These are phyloP conservation scores for Cadophora gregata DNA, from an alignment of 2,329 filamentous ascomycete species.

Conservation along the genomic window DNA sequence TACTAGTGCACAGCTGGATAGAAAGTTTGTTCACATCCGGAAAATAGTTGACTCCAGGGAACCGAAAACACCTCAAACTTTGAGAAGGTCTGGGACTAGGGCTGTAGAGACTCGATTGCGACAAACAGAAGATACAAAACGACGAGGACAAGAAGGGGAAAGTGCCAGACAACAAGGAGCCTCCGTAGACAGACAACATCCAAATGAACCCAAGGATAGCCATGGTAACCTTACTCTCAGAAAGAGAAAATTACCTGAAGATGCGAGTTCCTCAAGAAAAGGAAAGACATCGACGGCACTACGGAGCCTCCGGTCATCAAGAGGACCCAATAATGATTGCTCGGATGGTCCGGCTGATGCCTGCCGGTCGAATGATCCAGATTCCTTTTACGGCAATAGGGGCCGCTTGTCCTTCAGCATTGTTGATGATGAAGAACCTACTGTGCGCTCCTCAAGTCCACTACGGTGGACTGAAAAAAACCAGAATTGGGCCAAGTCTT, in stretches of 20 bases:
- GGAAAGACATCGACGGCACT: not conserved
- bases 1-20: not conserved
- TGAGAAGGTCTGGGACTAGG: not conserved
- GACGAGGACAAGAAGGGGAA: not conserved
- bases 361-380: not conserved
- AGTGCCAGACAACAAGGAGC: not conserved
- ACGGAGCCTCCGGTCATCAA: not conserved
- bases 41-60: not conserved
- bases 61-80: not conserved
- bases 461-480: not conserved
- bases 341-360: not conserved
- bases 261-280: not conserved
- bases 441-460: not conserved
- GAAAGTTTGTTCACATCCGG: not conserved
- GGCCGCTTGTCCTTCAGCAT: not conserved
- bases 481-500: constrained; percentile 2
- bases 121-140: not conserved
- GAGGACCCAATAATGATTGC: not conserved
- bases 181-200: not conserved
- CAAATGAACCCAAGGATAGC: not conserved
- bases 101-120: not conserved
- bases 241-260: not conserved
- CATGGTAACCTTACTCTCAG: not conserved
- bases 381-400: not conserved
- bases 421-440: not conserved